phyloP scores from a whole-genome alignment of 768 basidiomycete genomes.

The Termitomyces sp. region DNA sequence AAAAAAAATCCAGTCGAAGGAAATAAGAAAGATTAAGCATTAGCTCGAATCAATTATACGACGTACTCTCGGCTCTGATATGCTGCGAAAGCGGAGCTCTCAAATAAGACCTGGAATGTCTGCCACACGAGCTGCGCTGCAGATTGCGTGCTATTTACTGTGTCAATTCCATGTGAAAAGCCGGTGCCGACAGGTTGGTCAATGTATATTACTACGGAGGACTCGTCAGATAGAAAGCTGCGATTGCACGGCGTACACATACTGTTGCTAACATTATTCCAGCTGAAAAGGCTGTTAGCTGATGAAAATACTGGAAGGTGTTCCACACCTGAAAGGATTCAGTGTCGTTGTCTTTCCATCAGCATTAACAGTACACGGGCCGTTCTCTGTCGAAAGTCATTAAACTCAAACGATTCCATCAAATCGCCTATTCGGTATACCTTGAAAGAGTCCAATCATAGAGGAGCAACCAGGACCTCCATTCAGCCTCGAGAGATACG shows the following conservation, averaged over 20 bases:
- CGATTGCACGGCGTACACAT: constrained; percentile 12
- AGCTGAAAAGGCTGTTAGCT: constrained; percentile 26
- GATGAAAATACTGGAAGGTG: not conserved
- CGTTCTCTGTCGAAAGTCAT: constrained; percentile 38
- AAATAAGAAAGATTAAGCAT: not conserved
- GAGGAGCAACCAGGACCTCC: constrained; percentile 60
- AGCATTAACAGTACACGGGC: constrained; percentile 54
- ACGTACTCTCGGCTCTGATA: constrained; percentile 50
- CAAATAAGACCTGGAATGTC: constrained; percentile 59
- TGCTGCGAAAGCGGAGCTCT: constrained; percentile 45
- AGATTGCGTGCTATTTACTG: constrained; percentile 48
- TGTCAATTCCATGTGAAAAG: constrained; percentile 55
- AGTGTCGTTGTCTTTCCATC: constrained; percentile 46
- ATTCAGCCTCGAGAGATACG: constrained; percentile 34
- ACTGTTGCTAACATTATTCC: constrained; percentile 69
- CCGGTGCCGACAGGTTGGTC: constrained; percentile 66
- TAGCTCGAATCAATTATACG: not conserved
- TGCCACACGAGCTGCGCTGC: constrained; percentile 57
- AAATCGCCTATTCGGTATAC: constrained; percentile 16
- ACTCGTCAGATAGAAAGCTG: not conserved
- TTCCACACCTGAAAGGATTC: constrained; percentile 52
- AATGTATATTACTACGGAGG: constrained; percentile 55
- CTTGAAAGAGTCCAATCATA: constrained; percentile 64
- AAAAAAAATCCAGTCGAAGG: not conserved
- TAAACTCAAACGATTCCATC: not conserved